Conservation (phyloP, 129 eudicot genomes). For the Flaveria ramosissima region DNA sequence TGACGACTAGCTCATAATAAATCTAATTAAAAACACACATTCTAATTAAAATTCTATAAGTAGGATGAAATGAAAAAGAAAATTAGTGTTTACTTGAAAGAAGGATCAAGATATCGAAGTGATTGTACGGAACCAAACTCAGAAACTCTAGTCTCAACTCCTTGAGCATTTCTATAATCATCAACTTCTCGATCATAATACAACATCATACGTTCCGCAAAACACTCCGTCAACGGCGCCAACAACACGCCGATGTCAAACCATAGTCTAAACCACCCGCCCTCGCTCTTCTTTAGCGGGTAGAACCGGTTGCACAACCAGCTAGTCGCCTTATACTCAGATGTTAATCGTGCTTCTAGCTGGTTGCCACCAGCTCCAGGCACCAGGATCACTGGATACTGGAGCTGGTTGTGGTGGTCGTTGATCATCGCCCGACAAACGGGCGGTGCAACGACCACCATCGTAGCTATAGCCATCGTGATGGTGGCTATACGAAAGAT, state of each 20-base stretch:
- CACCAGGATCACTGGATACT: conserved; percentile 62
- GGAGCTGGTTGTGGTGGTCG: conserved; percentile 23
- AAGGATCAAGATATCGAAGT: conserved; percentile 69
- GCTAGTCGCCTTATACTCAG: conserved; percentile 45
- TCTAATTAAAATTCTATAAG: too few species aligned
- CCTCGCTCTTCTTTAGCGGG: conserved; percentile 29
- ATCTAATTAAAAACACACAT: too few species aligned
- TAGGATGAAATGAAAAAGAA: background rate
- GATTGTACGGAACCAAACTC: conserved; percentile 33
- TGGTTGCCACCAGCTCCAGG: conserved; percentile 96
- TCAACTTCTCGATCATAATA: conserved; percentile 52
- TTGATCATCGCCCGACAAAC: conserved; percentile 29
- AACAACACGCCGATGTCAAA: conserved; percentile 64
- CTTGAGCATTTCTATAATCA: conserved; percentile 86
- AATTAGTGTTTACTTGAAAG: conserved; percentile 23
- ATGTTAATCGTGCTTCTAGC: conserved; percentile 73
- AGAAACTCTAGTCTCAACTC: conserved; percentile 60
- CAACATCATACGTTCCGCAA: conserved; percentile 60
- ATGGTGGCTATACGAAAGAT: conserved; percentile 6
- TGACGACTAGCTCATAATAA: too few species aligned
- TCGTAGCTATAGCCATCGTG: conserved; percentile 26
- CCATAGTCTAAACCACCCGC: conserved; percentile 93
- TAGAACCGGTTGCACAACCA: conserved; percentile 52
- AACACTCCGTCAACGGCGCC: conserved; percentile 62
- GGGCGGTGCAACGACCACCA: conserved; percentile 20